Evolutionary conservation across 2,329 filamentous ascomycete species (phyloP).

Genomic region (Parafenestella ontariensis): DNA sequence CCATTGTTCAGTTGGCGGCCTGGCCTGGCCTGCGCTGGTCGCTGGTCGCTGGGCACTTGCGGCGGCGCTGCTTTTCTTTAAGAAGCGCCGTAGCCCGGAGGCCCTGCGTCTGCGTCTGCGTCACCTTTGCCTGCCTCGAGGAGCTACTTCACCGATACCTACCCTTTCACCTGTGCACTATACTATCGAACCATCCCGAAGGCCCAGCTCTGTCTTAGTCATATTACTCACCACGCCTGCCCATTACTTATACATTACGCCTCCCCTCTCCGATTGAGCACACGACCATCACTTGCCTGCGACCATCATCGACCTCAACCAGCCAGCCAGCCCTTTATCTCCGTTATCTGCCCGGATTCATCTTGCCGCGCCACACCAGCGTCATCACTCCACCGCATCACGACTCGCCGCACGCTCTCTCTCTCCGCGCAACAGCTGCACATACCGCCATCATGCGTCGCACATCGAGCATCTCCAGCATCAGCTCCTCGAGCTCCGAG

Average conservation of each 20-base stretch:
- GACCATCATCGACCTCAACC: background rate
- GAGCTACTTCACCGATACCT: no score
- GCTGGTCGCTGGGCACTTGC: slow-evolving; percentile 5
- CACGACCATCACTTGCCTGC: slow-evolving; percentile 1
- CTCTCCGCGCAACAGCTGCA: background rate
- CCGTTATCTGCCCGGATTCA: slow-evolving; percentile 15
- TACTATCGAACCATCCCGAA: slow-evolving; percentile 5
- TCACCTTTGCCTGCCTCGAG: slow-evolving; percentile 11
- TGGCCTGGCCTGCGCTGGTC: slow-evolving; percentile 3
- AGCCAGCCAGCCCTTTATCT: slow-evolving; percentile 3
- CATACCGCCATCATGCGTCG: slow-evolving; percentile 39
- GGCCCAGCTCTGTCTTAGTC: slow-evolving; percentile 7
- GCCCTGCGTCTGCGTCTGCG: slow-evolving; percentile 8
- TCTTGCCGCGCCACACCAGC: slow-evolving; percentile 13
- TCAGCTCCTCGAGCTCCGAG: slow-evolving; percentile 52
- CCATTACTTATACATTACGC: slow-evolving; percentile 3
- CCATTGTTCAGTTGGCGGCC: slow-evolving; percentile 7
- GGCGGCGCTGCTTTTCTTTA: slow-evolving; percentile 15
- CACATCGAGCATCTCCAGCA: slow-evolving; percentile 51
- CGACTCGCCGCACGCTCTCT: background rate
- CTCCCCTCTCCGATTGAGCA: background rate
- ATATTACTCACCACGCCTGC: slow-evolving; percentile 2
- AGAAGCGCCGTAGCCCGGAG: slow-evolving; percentile 15
- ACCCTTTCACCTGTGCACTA: background rate
- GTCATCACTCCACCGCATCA: slow-evolving; percentile 12